Percentiles rank a stretch among this genome's conserved stretches.
Evolutionary conservation across 169 alveolate species (phyloP).

Genomic region (Theileria sp.): DNA sequence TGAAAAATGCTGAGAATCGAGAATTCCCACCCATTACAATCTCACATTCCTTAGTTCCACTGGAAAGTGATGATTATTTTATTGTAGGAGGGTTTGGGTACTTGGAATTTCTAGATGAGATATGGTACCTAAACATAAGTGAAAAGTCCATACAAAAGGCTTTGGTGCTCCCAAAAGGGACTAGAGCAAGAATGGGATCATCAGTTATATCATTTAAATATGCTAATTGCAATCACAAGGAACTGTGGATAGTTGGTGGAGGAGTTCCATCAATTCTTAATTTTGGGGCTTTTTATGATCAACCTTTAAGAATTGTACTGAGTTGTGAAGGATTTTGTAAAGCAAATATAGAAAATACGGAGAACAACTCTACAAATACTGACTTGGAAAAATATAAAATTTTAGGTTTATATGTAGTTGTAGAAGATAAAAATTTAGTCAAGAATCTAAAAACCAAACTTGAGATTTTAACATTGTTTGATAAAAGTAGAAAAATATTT

Average conservation of each 20-base stretch:
- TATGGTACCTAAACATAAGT: conserved; percentile 19
- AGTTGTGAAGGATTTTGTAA: neutral
- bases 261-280: neutral
- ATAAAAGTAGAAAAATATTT: conserved; percentile 28
- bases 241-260: conserved; percentile 28
- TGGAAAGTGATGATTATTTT: conserved; percentile 20
- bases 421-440: neutral
- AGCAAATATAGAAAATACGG: neutral
- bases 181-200: neutral
- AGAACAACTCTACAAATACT: neutral
- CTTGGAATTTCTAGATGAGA: neutral
- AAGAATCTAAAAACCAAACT: conserved; percentile 16
- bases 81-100: conserved; percentile 7
- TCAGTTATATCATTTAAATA: neutral
- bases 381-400: neutral
- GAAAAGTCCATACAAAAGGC: neutral
- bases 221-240: conserved; percentile 15
- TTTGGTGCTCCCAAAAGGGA: neutral
- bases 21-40: neutral
- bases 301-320: conserved; percentile 5
- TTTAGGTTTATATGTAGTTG: neutral
- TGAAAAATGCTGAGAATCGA: neutral
- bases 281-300: conserved; percentile 13
- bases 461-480: conserved; percentile 24
- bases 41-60: conserved; percentile 10